Evolutionary conservation across 441 rosid genomes (phyloP).

Genomic region (Corymbia calophylla): DNA sequence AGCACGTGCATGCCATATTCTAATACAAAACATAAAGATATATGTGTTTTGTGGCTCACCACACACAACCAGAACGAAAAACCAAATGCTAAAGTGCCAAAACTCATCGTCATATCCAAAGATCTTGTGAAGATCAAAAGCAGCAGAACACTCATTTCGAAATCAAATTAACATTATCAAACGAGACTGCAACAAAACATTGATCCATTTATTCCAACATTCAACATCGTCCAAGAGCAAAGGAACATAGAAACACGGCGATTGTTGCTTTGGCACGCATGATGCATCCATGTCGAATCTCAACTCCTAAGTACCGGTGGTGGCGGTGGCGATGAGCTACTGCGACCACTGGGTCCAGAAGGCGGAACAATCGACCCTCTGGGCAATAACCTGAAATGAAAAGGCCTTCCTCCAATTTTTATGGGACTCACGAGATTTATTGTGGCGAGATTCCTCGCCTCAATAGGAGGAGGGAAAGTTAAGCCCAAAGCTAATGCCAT

Average conservation of each 20-base stretch:
- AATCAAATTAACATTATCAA: background rate
- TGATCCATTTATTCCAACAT: background rate
- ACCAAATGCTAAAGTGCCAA: background rate
- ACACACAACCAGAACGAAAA: background rate
- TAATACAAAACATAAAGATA: background rate
- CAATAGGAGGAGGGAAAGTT: background rate
- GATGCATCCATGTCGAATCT: background rate
- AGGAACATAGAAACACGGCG: too few relatives aligned
- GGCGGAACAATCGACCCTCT: background rate
- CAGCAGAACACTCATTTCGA: background rate
- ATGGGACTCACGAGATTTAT: background rate
- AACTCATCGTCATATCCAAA: background rate
- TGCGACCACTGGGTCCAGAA: background rate
- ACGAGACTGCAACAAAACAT: background rate
- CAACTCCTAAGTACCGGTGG: background rate
- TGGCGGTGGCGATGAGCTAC: background rate
- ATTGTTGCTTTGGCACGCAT: background rate
- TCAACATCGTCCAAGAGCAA: background rate
- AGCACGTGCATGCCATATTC: background rate
- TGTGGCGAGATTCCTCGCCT: background rate
- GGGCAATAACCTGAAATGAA: background rate
- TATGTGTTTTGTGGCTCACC: background rate
- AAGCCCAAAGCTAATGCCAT: background rate
- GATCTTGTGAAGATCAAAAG: background rate
- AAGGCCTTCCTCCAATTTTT: background rate